Evolutionary conservation across 2,329 filamentous ascomycete genomes (phyloP).

Genomic region (Scytalidium sp.): DNA sequence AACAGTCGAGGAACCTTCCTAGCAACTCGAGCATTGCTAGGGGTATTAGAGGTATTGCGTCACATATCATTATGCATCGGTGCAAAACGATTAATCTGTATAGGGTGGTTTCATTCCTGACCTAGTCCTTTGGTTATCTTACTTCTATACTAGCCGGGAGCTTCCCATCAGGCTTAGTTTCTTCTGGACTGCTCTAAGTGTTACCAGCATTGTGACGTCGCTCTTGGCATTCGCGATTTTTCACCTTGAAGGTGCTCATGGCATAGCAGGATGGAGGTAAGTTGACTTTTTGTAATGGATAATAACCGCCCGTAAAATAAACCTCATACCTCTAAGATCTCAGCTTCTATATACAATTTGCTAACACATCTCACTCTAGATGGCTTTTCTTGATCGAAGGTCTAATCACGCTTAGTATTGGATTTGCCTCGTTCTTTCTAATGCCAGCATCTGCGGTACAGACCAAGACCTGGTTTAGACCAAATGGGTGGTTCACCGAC

Average conservation of each 20-base stretch:
- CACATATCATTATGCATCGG: not conserved
- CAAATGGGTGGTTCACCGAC: conserved; percentile 61
- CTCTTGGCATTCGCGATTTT: conserved; percentile 56
- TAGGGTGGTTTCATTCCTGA: conserved; percentile 62
- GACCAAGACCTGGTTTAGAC: conserved; percentile 50
- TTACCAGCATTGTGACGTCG: conserved; percentile 34
- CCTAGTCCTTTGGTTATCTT: conserved; percentile 66
- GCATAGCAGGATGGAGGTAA: conserved; percentile 52
- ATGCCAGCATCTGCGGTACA: conserved; percentile 60
- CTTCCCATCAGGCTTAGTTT: conserved; percentile 63
- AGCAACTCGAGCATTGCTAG: conserved; percentile 35
- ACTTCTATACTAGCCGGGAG: conserved; percentile 73
- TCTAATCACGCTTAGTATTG: conserved; percentile 50
- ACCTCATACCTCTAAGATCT: no score
- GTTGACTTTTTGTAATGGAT: conserved; percentile 16
- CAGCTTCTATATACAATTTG: no score
- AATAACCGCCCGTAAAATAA: no score
- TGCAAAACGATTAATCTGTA: not conserved
- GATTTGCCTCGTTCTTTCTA: conserved; percentile 51
- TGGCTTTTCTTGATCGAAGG: conserved; percentile 58
- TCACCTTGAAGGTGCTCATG: conserved; percentile 44
- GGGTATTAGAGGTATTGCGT: conserved; percentile 35
- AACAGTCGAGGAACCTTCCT: conserved; percentile 40
- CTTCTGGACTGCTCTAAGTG: conserved; percentile 66
- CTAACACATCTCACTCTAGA: no score